Evolutionary conservation across 2,329 filamentous ascomycete species (phyloP).

Genomic region (Verticillium klebahnii): DNA sequence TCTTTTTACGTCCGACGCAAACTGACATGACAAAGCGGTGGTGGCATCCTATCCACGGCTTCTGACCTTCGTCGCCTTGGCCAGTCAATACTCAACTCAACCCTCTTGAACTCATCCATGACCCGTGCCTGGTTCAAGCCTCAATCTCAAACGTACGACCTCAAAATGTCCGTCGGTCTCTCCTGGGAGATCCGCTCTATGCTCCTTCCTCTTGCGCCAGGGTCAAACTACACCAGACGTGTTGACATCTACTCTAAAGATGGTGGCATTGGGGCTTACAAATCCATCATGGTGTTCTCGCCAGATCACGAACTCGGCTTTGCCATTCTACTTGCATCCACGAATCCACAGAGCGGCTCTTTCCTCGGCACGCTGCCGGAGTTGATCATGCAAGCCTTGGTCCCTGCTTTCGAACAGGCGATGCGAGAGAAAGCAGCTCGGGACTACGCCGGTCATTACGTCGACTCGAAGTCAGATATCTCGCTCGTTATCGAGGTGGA

Average conservation of each 20-base stretch:
- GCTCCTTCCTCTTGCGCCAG: constrained; percentile 7
- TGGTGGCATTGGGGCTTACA: constrained; percentile 21
- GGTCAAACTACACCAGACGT: constrained; percentile 18
- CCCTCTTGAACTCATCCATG: constrained; percentile 4
- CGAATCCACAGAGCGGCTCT: neutral
- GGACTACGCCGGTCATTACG: constrained; percentile 13
- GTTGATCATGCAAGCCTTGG: constrained; percentile 7
- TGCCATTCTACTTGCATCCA: constrained; percentile 19
- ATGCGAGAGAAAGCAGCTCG: constrained; percentile 13
- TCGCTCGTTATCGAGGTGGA: neutral
- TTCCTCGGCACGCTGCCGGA: constrained; percentile 9
- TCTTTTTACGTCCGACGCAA: neutral
- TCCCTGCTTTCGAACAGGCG: constrained; percentile 16
- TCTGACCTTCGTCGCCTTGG: constrained; percentile 11
- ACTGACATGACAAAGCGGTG: constrained; percentile 4
- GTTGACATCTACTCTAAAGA: constrained; percentile 21
- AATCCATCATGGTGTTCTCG: constrained; percentile 14
- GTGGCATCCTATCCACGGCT: constrained; percentile 8
- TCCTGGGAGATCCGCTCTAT: constrained; percentile 17
- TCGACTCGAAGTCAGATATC: neutral
- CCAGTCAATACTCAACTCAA: constrained; percentile 14
- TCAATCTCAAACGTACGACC: constrained; percentile 7
- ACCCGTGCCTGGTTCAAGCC: constrained; percentile 16
- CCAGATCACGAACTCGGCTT: constrained; percentile 19
- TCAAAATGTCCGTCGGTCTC: constrained; percentile 10